These are phyloP conservation scores for Alternaria dauci DNA, from an alignment of 2,329 filamentous ascomycete species.

Conservation along the genomic window DNA sequence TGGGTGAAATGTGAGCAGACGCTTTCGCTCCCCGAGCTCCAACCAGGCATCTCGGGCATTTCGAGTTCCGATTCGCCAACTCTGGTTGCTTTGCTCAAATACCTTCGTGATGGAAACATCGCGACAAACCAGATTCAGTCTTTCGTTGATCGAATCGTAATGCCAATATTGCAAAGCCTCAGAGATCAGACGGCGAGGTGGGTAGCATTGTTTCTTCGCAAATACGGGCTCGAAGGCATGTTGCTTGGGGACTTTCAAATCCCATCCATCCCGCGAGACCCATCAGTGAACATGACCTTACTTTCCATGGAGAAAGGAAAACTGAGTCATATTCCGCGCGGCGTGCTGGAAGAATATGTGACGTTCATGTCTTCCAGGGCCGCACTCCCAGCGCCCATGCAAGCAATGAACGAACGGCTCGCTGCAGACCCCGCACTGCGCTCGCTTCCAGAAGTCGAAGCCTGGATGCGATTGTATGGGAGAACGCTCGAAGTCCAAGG, in stretches of 20 bases:
- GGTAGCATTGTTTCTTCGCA: constrained; percentile 35
- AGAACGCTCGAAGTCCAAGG: neutral
- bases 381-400: constrained; percentile 29
- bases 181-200: constrained; percentile 33
- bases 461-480: constrained; percentile 39
- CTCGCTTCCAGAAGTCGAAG: constrained; percentile 16
- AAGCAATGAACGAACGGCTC: constrained; percentile 29
- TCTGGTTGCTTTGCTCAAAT: constrained; percentile 8
- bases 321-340: constrained; percentile 23
- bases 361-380: constrained; percentile 31
- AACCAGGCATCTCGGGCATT: neutral
- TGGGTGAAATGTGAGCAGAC: constrained; percentile 40
- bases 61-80: constrained; percentile 20
- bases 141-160: constrained; percentile 31
- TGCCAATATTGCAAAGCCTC: constrained; percentile 24
- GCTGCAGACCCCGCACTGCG: constrained; percentile 11
- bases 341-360: constrained; percentile 34
- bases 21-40: constrained; percentile 17
- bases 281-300: constrained; percentile 7
- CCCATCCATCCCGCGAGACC: constrained; percentile 24
- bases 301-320: neutral
- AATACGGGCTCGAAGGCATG: constrained; percentile 22
- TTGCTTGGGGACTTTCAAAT: constrained; percentile 11
- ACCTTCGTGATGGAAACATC: neutral
- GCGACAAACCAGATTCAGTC: neutral